Evolutionary conservation across 2,329 filamentous ascomycete genomes (phyloP).

Genomic region (Calonectria hawksworthii): DNA sequence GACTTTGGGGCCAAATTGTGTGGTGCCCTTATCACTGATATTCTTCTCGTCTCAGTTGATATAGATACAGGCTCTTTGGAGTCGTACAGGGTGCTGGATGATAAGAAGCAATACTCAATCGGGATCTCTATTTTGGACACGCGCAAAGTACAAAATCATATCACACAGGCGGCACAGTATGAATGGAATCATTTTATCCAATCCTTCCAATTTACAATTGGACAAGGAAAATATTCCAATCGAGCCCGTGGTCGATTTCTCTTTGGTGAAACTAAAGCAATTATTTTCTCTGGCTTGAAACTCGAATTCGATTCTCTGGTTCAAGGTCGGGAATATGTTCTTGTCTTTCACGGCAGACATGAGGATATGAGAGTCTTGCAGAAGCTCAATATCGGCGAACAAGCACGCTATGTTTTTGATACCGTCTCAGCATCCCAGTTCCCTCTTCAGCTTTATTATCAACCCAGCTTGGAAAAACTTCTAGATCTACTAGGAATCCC

Average conservation of each 20-base stretch:
- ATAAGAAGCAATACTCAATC: background rate
- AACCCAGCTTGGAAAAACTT: too few relatives aligned
- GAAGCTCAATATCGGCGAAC: background rate
- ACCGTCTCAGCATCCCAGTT: too few relatives aligned
- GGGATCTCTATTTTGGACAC: background rate
- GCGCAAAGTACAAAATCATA: background rate
- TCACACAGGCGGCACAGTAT: background rate
- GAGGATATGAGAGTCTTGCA: background rate
- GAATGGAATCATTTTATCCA: background rate
- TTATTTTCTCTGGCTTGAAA: background rate
- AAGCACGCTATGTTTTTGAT: background rate
- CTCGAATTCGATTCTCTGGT: background rate
- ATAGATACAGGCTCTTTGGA: background rate
- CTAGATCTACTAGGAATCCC: too few relatives aligned
- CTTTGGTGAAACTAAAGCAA: background rate
- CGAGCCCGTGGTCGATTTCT: conserved; percentile 3
- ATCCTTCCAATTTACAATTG: background rate
- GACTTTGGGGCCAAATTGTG: background rate
- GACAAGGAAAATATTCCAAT: background rate
- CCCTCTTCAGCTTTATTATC: too few relatives aligned
- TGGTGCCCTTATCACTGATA: background rate
- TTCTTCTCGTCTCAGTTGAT: conserved; percentile 6
- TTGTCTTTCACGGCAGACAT: background rate
- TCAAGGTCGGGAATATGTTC: conserved; percentile 1
- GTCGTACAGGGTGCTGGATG: background rate